Evolutionary conservation across 2,329 filamentous ascomycete species (phyloP).

Genomic region (Rhinocladiella mackenziei): DNA sequence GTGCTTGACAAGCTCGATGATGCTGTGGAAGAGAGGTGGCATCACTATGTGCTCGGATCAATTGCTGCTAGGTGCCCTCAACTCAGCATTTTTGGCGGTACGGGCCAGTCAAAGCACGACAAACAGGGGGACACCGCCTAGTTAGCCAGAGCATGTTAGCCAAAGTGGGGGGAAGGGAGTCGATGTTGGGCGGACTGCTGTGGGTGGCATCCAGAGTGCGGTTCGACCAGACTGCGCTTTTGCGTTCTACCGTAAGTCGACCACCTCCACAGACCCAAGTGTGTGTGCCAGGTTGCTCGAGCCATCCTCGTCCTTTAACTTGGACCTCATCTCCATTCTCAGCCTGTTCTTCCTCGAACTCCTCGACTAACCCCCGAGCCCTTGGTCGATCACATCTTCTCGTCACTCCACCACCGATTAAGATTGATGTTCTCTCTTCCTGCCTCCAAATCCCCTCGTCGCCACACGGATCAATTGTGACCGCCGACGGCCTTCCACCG

Average conservation of each 20-base stretch:
- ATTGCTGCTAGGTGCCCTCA: no score
- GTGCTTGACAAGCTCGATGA: no score
- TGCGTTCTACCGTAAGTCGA: not conserved
- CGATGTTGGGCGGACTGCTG: no score
- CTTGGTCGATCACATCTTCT: not conserved
- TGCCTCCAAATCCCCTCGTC: not conserved
- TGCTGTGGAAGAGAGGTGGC: no score
- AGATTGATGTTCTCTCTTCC: not conserved
- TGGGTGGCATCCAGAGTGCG: no score
- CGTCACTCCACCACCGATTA: not conserved
- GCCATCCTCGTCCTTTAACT: slow-evolving; percentile 2
- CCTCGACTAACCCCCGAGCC: not conserved
- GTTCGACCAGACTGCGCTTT: slow-evolving; percentile 2
- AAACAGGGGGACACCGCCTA: no score
- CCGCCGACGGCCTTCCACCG: not conserved
- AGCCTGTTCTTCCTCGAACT: not conserved
- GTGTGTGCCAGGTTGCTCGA: slow-evolving; percentile 2
- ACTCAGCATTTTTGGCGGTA: no score
- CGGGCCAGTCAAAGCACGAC: no score
- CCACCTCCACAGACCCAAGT: slow-evolving; percentile 8
- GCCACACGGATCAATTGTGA: not conserved
- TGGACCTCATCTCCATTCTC: not conserved
- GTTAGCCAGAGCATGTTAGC: no score
- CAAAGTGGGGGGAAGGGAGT: no score
- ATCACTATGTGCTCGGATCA: no score